A percentile compares a stretch with the other conserved stretches of the same genome.
These are phyloP conservation scores for Phytophthora pistaciae DNA, from an alignment of 352 stramenopile species.

Conservation along the genomic window DNA sequence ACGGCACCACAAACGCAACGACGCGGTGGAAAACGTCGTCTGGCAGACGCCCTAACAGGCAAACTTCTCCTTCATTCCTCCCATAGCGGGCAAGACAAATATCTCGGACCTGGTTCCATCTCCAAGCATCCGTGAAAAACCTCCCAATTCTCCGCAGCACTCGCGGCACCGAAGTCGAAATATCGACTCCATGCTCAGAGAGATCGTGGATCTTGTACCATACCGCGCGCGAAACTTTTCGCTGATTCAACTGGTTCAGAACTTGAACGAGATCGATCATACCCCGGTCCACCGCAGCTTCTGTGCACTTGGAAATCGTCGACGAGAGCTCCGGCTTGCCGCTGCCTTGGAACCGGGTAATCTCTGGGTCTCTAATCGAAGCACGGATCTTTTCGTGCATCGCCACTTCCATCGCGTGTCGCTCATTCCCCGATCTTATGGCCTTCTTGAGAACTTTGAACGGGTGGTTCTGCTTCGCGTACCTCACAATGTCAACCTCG, in stretches of 20 bases:
- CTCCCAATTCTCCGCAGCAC: too few species aligned
- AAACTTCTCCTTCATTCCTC: too few species aligned
- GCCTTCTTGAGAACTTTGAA: not conserved
- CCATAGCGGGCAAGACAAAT: too few species aligned
- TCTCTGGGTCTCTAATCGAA: not conserved
- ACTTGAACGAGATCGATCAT: conserved; percentile 14
- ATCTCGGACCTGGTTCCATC: too few species aligned
- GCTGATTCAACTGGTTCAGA: conserved; percentile 6
- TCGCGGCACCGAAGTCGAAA: not conserved
- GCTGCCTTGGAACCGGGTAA: conserved; percentile 16
- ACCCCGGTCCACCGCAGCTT: conserved; percentile 5
- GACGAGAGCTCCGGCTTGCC: not conserved
- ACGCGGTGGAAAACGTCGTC: too few species aligned
- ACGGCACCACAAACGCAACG: too few species aligned
- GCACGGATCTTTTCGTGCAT: conserved; percentile 14
- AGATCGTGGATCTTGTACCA: conserved; percentile 1
- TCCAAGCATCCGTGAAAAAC: too few species aligned
- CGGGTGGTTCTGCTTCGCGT: not conserved
- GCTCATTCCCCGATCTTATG: not conserved
- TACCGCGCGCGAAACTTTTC: conserved; percentile 12
- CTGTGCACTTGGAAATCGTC: conserved; percentile 10
- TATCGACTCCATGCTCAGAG: not conserved
- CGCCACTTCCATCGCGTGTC: not conserved
- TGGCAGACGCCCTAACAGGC: too few species aligned
- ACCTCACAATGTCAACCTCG: not conserved